These are phyloP conservation scores for Thelonectria olida DNA, from an alignment of 2,329 filamentous ascomycete genomes.

Conservation along the genomic window DNA sequence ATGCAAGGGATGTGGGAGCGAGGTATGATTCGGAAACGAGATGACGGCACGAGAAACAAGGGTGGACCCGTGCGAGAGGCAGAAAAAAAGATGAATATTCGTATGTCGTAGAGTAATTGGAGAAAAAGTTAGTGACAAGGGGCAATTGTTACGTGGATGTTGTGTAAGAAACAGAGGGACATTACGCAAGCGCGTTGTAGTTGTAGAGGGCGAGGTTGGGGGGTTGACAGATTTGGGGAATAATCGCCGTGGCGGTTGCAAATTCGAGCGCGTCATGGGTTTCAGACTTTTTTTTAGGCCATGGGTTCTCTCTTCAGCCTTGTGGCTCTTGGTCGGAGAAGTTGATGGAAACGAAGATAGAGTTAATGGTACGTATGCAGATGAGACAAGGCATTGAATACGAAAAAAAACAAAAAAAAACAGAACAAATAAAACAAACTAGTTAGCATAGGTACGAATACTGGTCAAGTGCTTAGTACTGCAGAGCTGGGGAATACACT, in stretches of 20 bases:
- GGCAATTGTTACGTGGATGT: background rate
- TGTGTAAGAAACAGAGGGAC: background rate
- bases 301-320: too few species aligned
- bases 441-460: too few species aligned
- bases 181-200: background rate
- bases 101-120: slow-evolving; percentile 2
- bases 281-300: background rate
- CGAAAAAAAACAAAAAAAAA: too few species aligned
- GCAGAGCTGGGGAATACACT: too few species aligned
- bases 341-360: too few species aligned
- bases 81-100: background rate
- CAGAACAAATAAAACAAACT: too few species aligned
- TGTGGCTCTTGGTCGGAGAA: too few species aligned
- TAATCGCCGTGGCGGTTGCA: background rate
- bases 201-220: background rate
- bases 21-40: background rate
- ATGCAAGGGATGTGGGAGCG: background rate
- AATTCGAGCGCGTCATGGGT: slow-evolving; percentile 15
- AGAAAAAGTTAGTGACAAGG: background rate
- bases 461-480: too few species aligned
- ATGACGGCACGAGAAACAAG: slow-evolving; percentile 1
- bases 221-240: background rate
- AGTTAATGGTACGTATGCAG: too few species aligned
- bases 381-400: too few species aligned
- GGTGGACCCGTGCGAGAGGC: background rate